Conservation (phyloP, 2,329 filamentous ascomycete species). For the Orbilia javanica region DNA sequence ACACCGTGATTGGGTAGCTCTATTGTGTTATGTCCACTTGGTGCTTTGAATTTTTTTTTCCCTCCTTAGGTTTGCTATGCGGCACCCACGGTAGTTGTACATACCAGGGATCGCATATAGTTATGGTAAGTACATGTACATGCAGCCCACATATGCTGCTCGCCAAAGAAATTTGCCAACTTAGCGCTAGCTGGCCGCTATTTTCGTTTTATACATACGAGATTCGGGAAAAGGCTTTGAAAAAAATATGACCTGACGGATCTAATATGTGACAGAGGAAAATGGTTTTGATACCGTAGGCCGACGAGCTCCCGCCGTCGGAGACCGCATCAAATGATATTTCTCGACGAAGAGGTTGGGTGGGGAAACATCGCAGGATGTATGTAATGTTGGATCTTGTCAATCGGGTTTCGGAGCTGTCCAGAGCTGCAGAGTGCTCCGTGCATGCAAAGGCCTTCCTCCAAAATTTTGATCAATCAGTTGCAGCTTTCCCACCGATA, state of each 20-base stretch:
- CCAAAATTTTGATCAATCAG: conserved; percentile 25
- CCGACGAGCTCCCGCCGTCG: conserved; percentile 33
- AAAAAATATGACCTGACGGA: conserved; percentile 32
- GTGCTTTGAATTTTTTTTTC: neutral
- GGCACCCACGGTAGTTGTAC: conserved; percentile 10
- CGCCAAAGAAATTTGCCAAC: conserved; percentile 14
- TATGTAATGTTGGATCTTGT: conserved; percentile 23
- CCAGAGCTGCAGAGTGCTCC: neutral
- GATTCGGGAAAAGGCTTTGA: conserved; percentile 24
- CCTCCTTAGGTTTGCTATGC: conserved; percentile 3
- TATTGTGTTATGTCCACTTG: neutral
- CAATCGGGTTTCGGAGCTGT: conserved; percentile 1
- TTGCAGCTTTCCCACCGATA: conserved; percentile 13
- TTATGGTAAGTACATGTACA: conserved; percentile 15
- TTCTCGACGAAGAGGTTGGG: conserved; percentile 28
- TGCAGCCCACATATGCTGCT: conserved; percentile 20
- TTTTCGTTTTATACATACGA: conserved; percentile 18
- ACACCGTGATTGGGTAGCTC: conserved; percentile 10
- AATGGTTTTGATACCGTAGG: neutral
- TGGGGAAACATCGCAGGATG: conserved; percentile 31
- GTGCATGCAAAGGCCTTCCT: neutral
- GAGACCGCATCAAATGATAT: conserved; percentile 31
- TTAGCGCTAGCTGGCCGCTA: conserved; percentile 20
- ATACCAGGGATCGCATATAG: conserved; percentile 13
- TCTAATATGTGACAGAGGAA: neutral